phyloP scores from a whole-genome alignment of 176 grass and related monocot genomes.

The Zea luxurians region DNA sequence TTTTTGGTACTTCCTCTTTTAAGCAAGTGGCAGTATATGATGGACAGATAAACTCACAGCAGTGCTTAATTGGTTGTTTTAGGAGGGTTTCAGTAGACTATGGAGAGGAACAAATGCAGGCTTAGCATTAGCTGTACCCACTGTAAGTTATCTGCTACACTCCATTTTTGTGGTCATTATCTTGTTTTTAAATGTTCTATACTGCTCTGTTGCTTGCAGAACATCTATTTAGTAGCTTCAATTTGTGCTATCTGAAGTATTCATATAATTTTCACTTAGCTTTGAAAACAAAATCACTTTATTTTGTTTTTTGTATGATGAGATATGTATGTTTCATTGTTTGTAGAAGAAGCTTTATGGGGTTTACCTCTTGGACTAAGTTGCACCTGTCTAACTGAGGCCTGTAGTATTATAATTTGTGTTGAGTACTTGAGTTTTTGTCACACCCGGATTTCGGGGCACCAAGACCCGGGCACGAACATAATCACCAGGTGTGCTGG shows the following conservation, averaged over 20 bases:
- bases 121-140: conserved; percentile 90
- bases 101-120: conserved; percentile 98
- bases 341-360: neutral
- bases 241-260: conserved; percentile 1
- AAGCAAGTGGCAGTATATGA: neutral
- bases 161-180: conserved; percentile 3
- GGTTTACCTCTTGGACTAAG: conserved; percentile 6
- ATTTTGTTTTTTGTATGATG: neutral
- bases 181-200: neutral
- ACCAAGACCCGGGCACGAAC: too few relatives aligned
- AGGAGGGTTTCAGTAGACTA: conserved; percentile 88
- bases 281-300: conserved; percentile 2
- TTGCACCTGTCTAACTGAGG: conserved; percentile 1
- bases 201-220: neutral
- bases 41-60: neutral
- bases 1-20: conserved; percentile 2
- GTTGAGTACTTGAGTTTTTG: neutral
- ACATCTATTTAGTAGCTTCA: conserved; percentile 19
- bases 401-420: neutral
- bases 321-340: neutral
- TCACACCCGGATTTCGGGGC: too few relatives aligned
- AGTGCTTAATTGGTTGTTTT: conserved; percentile 33
- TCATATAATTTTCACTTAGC: neutral
- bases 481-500: too few relatives aligned
- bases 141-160: conserved; percentile 37